Conservation (phyloP, 1,139 yeast species). For the Lipomyces yarrowii region DNA sequence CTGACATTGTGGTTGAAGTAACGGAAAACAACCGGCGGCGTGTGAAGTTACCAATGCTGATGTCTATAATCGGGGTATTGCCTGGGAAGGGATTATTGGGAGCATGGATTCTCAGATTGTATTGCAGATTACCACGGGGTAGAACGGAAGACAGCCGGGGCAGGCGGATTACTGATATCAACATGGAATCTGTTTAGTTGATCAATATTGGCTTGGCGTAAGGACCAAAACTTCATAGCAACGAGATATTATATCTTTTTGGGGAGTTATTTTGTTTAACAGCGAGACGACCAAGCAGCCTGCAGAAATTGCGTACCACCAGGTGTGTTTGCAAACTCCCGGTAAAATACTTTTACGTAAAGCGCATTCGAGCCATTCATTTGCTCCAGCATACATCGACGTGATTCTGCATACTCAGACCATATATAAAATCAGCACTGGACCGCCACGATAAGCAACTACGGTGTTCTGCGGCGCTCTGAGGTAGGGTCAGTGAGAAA, state of each 20-base stretch:
- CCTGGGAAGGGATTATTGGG: background rate
- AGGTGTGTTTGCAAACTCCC: no score
- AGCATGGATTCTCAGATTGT: background rate
- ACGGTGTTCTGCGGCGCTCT: background rate
- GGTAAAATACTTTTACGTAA: no score
- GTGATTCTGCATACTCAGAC: no score
- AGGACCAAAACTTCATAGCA: background rate
- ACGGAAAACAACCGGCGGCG: constrained; percentile 7
- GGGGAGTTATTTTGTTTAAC: no score
- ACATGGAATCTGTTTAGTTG: background rate
- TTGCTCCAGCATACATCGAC: no score
- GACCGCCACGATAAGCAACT: no score
- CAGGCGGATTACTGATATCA: background rate
- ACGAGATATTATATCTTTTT: background rate
- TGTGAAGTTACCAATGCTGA: background rate
- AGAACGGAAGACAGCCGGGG: background rate
- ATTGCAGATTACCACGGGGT: background rate
- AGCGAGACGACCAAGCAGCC: no score
- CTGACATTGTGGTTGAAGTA: constrained; percentile 19
- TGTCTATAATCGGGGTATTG: background rate
- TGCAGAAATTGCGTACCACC: no score
- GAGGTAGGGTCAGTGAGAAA: no score
- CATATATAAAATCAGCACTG: no score
- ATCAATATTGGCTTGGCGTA: background rate
- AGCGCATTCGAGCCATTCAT: no score